A percentile compares a stretch with the other conserved stretches of the same genome.
phyloP scores from a whole-genome alignment of 192 early-diverging fungal genomes.

The Mortierella alpina region DNA sequence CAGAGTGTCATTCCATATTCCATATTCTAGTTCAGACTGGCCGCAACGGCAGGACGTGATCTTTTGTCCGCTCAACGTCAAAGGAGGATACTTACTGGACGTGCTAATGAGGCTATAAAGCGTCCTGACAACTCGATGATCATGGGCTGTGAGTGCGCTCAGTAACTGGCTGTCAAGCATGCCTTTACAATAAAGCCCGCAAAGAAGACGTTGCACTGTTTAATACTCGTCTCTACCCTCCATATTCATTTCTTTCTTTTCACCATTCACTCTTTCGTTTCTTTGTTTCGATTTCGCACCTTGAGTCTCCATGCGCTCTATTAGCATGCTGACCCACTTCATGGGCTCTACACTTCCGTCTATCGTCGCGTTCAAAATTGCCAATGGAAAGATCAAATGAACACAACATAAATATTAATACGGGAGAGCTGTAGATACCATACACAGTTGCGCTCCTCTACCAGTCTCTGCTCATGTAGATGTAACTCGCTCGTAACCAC shows the following conservation, averaged over 20 bases:
- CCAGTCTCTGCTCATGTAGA: neutral
- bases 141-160: neutral
- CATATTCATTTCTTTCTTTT: neutral
- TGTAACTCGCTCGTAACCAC: neutral
- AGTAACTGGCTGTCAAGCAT: neutral
- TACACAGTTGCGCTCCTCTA: too few relatives aligned
- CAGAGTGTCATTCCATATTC: conserved; percentile 1
- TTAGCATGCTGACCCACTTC: conserved; percentile 1
- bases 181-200: neutral
- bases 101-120: neutral
- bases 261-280: neutral
- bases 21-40: conserved; percentile 1
- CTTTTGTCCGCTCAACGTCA: neutral
- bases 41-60: neutral
- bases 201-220: neutral
- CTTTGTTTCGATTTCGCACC: conserved; percentile 2
- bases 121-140: neutral
- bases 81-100: neutral
- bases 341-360: neutral
- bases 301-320: conserved; percentile 8
- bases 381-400: too few relatives aligned
- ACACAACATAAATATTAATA: too few relatives aligned
- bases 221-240: neutral
- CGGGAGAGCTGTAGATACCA: too few relatives aligned
- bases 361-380: neutral